These are phyloP conservation scores for Drosera capensis DNA, from an alignment of 148 eudicot species.

Conservation along the genomic window DNA sequence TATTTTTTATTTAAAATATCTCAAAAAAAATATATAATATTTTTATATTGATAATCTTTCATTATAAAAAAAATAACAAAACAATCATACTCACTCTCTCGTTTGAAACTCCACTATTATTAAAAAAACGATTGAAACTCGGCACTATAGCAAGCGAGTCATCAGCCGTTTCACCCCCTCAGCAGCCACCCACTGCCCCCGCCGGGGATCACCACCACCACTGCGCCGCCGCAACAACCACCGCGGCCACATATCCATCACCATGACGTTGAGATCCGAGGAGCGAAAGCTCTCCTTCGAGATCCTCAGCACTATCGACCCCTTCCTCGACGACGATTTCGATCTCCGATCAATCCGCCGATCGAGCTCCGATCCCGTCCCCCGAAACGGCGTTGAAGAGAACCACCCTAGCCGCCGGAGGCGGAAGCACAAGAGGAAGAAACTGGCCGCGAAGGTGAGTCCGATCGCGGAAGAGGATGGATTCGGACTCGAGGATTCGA, in stretches of 20 bases:
- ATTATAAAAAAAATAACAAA: too few species aligned
- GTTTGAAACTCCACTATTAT: too few species aligned
- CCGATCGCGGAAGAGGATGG: conserved; percentile 14
- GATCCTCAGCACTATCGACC: conserved; percentile 17
- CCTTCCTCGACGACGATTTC: conserved; percentile 12
- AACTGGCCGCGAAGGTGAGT: conserved; percentile 4
- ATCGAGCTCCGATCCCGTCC: conserved; percentile 26
- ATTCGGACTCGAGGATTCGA: conserved; percentile 4
- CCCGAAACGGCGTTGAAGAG: conserved; percentile 6
- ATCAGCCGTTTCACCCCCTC: too few species aligned
- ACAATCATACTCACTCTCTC: too few species aligned
- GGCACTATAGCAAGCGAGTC: too few species aligned
- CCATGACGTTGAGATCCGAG: conserved; percentile 43
- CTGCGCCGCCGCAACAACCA: not conserved
- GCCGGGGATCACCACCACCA: not conserved
- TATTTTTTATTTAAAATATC: too few species aligned
- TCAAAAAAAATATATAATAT: too few species aligned
- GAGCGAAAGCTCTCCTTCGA: conserved; percentile 60
- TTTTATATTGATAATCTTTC: too few species aligned
- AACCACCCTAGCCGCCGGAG: conserved; percentile 16
- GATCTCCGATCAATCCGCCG: conserved; percentile 14
- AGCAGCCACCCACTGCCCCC: too few species aligned
- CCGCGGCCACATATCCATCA: not conserved
- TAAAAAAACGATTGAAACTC: too few species aligned
- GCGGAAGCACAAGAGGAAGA: conserved; percentile 31